Conservation (phyloP, 2,329 filamentous ascomycete species). For the Ophiostoma angusticollis region DNA sequence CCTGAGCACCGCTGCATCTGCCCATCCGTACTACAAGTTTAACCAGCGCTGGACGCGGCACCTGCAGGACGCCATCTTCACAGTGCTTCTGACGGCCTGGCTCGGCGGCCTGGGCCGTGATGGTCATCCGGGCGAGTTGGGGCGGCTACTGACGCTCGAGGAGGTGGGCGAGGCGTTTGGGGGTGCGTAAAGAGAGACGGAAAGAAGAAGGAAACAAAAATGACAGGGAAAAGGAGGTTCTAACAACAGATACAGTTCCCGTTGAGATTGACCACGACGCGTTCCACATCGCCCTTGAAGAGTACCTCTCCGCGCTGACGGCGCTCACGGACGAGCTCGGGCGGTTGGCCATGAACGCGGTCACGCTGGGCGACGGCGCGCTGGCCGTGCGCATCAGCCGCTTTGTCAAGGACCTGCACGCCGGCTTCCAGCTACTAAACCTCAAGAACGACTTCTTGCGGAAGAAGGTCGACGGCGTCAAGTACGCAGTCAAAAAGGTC, state of each 20-base stretch:
- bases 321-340: constrained; percentile 80
- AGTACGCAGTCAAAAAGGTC: constrained; percentile 95
- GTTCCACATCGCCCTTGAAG: constrained; percentile 94
- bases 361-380: constrained; percentile 78
- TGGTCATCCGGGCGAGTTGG: constrained; percentile 35
- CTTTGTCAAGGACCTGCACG: constrained; percentile 91
- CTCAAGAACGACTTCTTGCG: constrained; percentile 90
- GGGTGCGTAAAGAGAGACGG: too few species aligned
- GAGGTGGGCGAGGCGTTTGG: constrained; percentile 69
- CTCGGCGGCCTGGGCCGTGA: constrained; percentile 58
- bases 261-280: constrained; percentile 81
- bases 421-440: constrained; percentile 93
- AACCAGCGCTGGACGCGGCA: constrained; percentile 76
- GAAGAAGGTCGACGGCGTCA: constrained; percentile 81
- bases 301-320: constrained; percentile 84
- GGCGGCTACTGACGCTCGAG: constrained; percentile 70
- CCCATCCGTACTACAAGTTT: constrained; percentile 95
- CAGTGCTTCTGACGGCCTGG: constrained; percentile 53
- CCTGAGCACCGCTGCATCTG: constrained; percentile 60
- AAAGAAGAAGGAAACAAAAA: too few species aligned
- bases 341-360: constrained; percentile 84
- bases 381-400: constrained; percentile 77
- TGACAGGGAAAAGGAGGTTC: too few species aligned
- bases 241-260: too few species aligned
- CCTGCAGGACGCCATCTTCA: constrained; percentile 63